Percentiles rank a stretch among this genome's conserved stretches.
phyloP scores from a whole-genome alignment of 139 green algal genomes.

The Micractinium sp. region DNA sequence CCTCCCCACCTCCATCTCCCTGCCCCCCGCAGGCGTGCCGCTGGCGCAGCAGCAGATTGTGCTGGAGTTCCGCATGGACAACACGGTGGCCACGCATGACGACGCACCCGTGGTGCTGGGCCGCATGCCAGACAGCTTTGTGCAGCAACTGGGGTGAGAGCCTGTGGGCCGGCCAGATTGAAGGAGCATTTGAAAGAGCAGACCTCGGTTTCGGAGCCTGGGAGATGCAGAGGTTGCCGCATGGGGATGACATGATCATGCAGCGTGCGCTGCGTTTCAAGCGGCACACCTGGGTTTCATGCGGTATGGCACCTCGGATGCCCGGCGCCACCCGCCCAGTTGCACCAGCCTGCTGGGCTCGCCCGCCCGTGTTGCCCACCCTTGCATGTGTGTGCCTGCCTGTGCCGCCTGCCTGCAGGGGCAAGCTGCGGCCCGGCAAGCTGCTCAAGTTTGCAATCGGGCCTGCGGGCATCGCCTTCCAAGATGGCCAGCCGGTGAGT shows the following conservation, averaged over 20 bases:
- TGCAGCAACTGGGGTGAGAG: slow-evolving; percentile 24
- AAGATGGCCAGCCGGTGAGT: slow-evolving; percentile 57
- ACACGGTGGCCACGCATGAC: slow-evolving; percentile 76
- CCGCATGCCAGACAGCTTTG: slow-evolving; percentile 55
- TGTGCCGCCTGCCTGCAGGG: background rate
- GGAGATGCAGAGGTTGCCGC: too few species aligned
- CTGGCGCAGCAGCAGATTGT: slow-evolving; percentile 63
- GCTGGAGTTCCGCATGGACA: slow-evolving; percentile 63
- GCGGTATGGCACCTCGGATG: too few species aligned
- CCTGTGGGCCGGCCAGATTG: too few species aligned
- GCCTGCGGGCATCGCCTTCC: slow-evolving; percentile 39
- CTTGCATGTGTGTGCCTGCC: background rate
- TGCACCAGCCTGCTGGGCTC: too few species aligned
- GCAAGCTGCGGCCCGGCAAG: slow-evolving; percentile 53
- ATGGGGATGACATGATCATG: too few species aligned
- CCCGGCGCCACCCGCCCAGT: too few species aligned
- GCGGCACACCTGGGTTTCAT: too few species aligned
- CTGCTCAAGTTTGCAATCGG: slow-evolving; percentile 79
- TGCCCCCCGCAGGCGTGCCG: slow-evolving; percentile 14
- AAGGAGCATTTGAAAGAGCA: too few species aligned
- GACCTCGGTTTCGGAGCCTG: too few species aligned
- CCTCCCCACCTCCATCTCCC: background rate
- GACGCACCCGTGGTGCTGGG: slow-evolving; percentile 80
- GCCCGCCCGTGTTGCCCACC: background rate
- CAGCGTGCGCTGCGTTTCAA: too few species aligned